Percentiles rank a stretch among this genome's conserved stretches.
phyloP scores from a whole-genome alignment of 768 basidiomycete species.

The Boletus edulis region DNA sequence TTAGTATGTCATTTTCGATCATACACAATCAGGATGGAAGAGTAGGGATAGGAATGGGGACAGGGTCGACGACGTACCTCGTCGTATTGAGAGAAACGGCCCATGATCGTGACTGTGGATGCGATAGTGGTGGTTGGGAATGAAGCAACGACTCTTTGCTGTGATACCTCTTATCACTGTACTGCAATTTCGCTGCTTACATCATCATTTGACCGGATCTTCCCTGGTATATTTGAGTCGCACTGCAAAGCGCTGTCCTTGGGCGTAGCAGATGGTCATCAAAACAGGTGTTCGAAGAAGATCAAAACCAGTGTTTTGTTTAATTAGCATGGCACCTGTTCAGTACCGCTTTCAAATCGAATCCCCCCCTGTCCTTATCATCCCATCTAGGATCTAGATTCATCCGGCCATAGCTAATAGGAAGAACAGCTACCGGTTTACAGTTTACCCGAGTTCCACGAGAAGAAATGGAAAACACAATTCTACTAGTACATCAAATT shows the following conservation, averaged over 20 bases:
- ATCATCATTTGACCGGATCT: too few relatives aligned
- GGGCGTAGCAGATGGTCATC: too few relatives aligned
- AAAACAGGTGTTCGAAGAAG: too few relatives aligned
- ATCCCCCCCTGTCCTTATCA: too few relatives aligned
- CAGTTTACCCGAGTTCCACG: neutral
- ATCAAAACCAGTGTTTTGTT: too few relatives aligned
- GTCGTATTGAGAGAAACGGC: slow-evolving; percentile 22
- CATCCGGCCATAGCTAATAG: too few relatives aligned
- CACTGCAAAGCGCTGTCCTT: too few relatives aligned
- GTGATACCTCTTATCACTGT: neutral
- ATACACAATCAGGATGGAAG: neutral
- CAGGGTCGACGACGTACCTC: slow-evolving; percentile 18
- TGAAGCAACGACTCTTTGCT: neutral
- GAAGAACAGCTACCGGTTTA: neutral
- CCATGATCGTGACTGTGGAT: neutral
- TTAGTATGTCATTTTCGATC: neutral
- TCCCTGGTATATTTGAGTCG: too few relatives aligned
- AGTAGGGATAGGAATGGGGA: neutral
- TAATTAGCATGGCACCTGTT: too few relatives aligned
- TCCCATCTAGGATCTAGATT: too few relatives aligned
- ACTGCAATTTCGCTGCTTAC: too few relatives aligned
- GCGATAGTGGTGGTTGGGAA: slow-evolving; percentile 1
- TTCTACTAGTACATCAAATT: slow-evolving; percentile 19
- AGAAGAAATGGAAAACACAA: neutral
- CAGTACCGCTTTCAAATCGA: too few relatives aligned